phyloP scores from a whole-genome alignment of 2,329 filamentous ascomycete genomes.

The Trichoderma arundinaceum region DNA sequence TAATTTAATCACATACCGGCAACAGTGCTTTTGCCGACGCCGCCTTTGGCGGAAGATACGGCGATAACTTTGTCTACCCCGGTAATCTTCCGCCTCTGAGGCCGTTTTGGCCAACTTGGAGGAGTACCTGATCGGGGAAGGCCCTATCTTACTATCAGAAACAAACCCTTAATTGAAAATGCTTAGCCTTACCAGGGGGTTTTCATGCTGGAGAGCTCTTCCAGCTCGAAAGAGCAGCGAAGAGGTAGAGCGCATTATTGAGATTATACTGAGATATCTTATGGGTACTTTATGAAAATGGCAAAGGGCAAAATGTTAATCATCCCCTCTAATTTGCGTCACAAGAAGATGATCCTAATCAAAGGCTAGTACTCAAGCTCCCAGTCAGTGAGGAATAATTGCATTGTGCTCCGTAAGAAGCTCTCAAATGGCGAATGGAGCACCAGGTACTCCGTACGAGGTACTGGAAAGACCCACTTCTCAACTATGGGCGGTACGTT shows the following conservation, averaged over 20 bases:
- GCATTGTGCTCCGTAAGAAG: neutral
- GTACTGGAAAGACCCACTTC: neutral
- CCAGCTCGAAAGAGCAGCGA: constrained; percentile 46
- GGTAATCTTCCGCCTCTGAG: constrained; percentile 78
- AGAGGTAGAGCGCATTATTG: constrained; percentile 47
- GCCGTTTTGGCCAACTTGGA: constrained; percentile 70
- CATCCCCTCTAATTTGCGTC: too few species aligned
- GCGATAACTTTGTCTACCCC: constrained; percentile 91
- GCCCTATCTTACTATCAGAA: constrained; percentile 60
- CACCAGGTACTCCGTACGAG: neutral
- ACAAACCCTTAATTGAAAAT: neutral
- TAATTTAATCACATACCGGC: constrained; percentile 61
- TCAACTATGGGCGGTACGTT: neutral
- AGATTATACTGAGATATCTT: neutral
- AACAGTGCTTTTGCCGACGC: constrained; percentile 96
- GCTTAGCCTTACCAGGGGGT: constrained; percentile 70
- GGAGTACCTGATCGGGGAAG: constrained; percentile 75
- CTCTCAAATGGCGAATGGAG: neutral
- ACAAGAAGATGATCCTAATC: neutral
- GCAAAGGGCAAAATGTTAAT: neutral
- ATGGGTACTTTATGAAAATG: neutral
- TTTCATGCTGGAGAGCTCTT: constrained; percentile 69
- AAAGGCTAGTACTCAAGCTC: neutral
- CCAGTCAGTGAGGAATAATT: neutral
- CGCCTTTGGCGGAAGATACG: constrained; percentile 96